Percentiles rank a stretch among this genome's conserved stretches.
Evolutionary conservation across 192 early-diverging fungal species (phyloP).

Genomic region (Globomyces pollinis-pini): DNA sequence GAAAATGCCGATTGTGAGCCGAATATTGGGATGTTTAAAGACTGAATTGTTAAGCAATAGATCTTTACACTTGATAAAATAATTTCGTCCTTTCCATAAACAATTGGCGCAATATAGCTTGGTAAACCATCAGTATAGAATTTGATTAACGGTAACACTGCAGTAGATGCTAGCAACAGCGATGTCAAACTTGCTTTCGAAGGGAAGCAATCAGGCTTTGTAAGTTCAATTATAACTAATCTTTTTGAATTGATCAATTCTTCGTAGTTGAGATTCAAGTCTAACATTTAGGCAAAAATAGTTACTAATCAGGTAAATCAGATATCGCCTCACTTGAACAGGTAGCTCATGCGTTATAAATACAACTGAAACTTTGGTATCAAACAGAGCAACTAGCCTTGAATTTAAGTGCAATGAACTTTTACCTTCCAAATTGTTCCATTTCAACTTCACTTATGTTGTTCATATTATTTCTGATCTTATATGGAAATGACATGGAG

Average conservation of each 20-base stretch:
- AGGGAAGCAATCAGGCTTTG: background rate
- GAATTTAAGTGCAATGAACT: background rate
- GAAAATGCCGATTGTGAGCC: background rate
- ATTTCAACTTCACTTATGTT: no score
- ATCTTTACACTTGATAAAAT: background rate
- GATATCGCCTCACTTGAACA: background rate
- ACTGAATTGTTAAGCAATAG: background rate
- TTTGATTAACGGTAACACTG: background rate
- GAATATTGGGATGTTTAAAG: background rate
- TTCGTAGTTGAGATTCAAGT: background rate
- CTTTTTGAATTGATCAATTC: conserved; percentile 3
- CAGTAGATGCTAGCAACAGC: background rate
- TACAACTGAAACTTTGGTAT: background rate
- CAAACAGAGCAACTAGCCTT: background rate
- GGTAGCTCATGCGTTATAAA: background rate
- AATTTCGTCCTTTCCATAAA: background rate
- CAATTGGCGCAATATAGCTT: background rate
- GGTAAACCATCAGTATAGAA: background rate
- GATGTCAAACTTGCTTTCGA: background rate
- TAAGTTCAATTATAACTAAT: background rate
- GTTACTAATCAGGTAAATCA: background rate
- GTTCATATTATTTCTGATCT: background rate
- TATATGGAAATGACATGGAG: background rate
- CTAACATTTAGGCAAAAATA: background rate
- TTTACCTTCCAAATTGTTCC: background rate